phyloP scores from a whole-genome alignment of 169 alveolate genomes.

The Cyclospora cayetanensis region DNA sequence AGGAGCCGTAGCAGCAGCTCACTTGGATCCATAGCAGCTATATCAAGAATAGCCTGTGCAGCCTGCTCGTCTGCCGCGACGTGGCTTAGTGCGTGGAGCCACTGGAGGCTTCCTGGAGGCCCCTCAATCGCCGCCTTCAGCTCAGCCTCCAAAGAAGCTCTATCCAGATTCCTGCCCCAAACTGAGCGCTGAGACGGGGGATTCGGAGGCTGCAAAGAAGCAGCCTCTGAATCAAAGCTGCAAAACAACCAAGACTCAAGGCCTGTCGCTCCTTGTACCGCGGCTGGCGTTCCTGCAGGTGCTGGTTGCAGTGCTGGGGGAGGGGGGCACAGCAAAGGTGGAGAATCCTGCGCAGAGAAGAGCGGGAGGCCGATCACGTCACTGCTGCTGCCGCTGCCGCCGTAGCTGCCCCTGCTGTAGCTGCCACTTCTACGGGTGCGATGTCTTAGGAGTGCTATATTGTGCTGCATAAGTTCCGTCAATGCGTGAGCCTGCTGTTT shows the following conservation, averaged over 20 bases:
- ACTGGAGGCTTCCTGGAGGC: neutral
- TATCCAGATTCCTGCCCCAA: neutral
- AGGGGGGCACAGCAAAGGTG: constrained; percentile 6
- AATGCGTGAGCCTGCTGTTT: neutral
- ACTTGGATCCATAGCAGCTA: neutral
- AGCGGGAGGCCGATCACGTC: neutral
- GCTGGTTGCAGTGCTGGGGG: neutral
- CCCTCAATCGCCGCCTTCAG: neutral
- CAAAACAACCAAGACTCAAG: neutral
- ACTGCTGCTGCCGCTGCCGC: neutral
- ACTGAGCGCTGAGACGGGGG: neutral
- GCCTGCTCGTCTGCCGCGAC: neutral
- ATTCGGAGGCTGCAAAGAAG: neutral
- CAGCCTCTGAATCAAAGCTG: neutral
- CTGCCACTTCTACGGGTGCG: neutral
- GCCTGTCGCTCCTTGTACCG: neutral
- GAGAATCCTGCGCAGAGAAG: neutral
- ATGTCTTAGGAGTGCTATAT: neutral
- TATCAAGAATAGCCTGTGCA: neutral
- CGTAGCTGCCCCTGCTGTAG: neutral
- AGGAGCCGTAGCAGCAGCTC: neutral
- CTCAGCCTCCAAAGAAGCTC: neutral
- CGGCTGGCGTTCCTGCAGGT: neutral
- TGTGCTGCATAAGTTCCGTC: neutral
- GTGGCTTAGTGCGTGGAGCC: neutral